phyloP scores from a whole-genome alignment of 192 early-diverging fungal genomes.

The Podila clonocystis region DNA sequence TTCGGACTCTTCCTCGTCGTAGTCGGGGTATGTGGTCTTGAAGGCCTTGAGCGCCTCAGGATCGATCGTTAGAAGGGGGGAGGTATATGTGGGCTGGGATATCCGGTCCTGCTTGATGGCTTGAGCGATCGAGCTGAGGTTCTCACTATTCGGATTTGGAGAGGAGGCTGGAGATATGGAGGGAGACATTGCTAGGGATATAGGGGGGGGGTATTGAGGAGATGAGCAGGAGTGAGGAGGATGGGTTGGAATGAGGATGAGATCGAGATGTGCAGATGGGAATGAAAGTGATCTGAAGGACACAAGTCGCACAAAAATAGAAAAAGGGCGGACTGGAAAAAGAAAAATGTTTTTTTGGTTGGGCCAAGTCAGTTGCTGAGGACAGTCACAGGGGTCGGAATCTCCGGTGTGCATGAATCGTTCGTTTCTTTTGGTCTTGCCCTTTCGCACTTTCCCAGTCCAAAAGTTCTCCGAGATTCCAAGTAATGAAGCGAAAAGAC shows the following conservation, averaged over 20 bases:
- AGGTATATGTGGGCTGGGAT: not conserved
- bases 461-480: no score
- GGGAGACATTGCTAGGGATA: not conserved
- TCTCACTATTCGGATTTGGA: not conserved
- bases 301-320: not conserved
- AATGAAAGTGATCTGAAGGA: not conserved
- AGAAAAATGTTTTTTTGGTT: no score
- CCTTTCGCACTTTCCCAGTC: no score
- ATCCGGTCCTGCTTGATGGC: not conserved
- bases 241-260: not conserved
- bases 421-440: no score
- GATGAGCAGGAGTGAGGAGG: not conserved
- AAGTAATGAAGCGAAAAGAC: no score
- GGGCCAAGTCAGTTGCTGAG: no score
- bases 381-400: no score
- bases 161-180: not conserved
- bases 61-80: not conserved
- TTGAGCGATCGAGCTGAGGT: not conserved
- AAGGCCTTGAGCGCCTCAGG: conserved; percentile 12
- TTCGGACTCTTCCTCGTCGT: conserved; percentile 21
- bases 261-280: not conserved
- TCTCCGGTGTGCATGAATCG: no score
- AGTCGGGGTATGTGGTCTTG: conserved; percentile 26
- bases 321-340: no score
- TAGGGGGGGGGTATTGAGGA: not conserved